Percentiles rank a stretch among this genome's conserved stretches.
Evolutionary conservation across 1,284 basidiomycete genomes (phyloP).

Genomic region (Termitomyces sp.): DNA sequence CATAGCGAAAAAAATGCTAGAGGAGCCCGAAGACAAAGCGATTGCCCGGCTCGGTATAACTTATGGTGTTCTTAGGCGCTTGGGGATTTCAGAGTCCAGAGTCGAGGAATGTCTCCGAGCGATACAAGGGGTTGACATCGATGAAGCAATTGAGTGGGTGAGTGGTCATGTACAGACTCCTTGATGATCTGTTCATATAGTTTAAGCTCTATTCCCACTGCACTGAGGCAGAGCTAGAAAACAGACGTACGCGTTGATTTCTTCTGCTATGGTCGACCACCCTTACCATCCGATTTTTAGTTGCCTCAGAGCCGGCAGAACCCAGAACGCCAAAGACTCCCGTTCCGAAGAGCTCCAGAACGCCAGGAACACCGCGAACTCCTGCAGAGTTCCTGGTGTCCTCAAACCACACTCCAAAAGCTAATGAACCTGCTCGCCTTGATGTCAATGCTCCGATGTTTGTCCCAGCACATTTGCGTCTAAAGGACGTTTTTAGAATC

Average conservation of each 20-base stretch:
- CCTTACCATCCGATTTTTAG: slow-evolving; percentile 3
- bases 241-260: slow-evolving; percentile 8
- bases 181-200: slow-evolving; percentile 9
- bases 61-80: slow-evolving; percentile 76
- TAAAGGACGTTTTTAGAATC: slow-evolving; percentile 1
- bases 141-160: slow-evolving; percentile 94
- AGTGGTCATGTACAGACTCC: slow-evolving; percentile 20
- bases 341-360: slow-evolving; percentile 16
- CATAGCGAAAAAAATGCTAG: slow-evolving; percentile 34
- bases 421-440: slow-evolving; percentile 20
- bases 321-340: slow-evolving; percentile 15
- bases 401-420: slow-evolving; percentile 15
- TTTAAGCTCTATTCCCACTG: slow-evolving; percentile 67
- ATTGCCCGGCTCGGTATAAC: slow-evolving; percentile 71
- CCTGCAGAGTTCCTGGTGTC: slow-evolving; percentile 29
- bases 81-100: slow-evolving; percentile 75
- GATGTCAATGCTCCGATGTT: slow-evolving; percentile 36
- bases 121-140: slow-evolving; percentile 70
- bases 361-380: slow-evolving; percentile 25
- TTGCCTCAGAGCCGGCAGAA: slow-evolving; percentile 8
- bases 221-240: slow-evolving; percentile 55
- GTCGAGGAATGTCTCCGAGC: slow-evolving; percentile 66
- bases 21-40: slow-evolving; percentile 67
- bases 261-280: background rate
- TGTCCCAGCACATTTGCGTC: slow-evolving; percentile 24